Evolutionary conservation across 2,329 filamentous ascomycete genomes (phyloP), one percentile per base, ranked within the genome.

Genomic region (Penicillium decumbens): DNA sequence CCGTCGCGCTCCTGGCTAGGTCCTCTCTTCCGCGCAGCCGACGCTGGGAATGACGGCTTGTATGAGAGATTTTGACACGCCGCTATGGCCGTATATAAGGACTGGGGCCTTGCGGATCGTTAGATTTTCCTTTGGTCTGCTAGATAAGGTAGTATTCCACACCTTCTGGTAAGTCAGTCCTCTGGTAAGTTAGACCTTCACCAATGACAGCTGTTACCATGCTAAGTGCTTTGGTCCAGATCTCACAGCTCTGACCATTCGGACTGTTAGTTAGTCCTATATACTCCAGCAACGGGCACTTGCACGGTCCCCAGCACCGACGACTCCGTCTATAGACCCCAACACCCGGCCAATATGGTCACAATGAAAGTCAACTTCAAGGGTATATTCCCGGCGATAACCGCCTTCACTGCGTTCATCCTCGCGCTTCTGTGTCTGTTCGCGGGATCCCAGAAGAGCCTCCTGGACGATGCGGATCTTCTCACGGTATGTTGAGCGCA

Each of bases 371-470:
- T 48, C 15, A 40, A 54, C 20, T 43, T 53, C 25, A 48, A 58
- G 37, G 41, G 46, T 12, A 55, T 81, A 18, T 58, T 82, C n/a
- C 79, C 80, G 6, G 63, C 75, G 37, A 57, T 76, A 38, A 75
- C 77, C 54, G 74, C 77, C 52, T 72, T 78, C 23, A 75, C 73
- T 27, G 79, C 80, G 3, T 77, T 84, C 35, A 72, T 84, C 18
- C 74, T 85, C 38, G 75, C 76, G 15, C 75, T 84, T 57, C 71
- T 84, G 7, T 82, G 78, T 61, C 72, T 85, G 50, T 83, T 83
- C 57, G 81, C 82, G 1, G 82, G 82, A 32, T 74, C 77, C 32
- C 80, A 79, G 58, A 71, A 69, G 44, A 72, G 70, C 13, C 77
- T 83, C 57, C 75, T 85, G 66, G 75, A 82, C 53, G 71, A 77